Conservation (phyloP, 202 grass and related monocot species). For the Thinopyrum obtusiflorum region DNA sequence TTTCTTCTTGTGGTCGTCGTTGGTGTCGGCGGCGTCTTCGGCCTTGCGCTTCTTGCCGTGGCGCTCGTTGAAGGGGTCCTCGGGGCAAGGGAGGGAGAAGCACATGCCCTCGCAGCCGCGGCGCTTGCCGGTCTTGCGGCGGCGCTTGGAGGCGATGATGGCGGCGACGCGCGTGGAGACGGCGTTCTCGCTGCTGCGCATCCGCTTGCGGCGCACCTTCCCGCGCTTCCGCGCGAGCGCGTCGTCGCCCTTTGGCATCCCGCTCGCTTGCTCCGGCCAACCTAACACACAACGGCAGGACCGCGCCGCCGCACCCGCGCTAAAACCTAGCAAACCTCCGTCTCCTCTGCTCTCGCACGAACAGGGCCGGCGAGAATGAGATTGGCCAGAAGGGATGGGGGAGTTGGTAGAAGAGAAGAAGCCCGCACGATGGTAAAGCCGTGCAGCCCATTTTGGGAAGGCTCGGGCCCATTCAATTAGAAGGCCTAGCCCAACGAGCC, state of each 20-base stretch:
- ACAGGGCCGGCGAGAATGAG: slow-evolving; percentile 6
- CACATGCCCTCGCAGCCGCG: slow-evolving; percentile 92
- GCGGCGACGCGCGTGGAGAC: slow-evolving; percentile 70
- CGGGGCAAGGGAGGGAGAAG: slow-evolving; percentile 74
- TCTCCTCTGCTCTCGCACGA: not conserved
- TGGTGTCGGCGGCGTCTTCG: slow-evolving; percentile 21
- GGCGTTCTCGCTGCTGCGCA: slow-evolving; percentile 66
- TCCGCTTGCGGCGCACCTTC: slow-evolving; percentile 58
- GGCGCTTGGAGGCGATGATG: slow-evolving; percentile 72
- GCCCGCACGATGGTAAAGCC: not conserved
- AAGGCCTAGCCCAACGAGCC: not conserved
- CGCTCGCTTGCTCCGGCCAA: not conserved
- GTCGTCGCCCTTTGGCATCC: slow-evolving; percentile 90
- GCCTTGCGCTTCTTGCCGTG: slow-evolving; percentile 57
- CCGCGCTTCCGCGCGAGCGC: slow-evolving; percentile 69
- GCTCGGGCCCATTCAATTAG: not conserved
- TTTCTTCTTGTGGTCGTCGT: slow-evolving; percentile 43
- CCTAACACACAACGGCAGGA: not conserved
- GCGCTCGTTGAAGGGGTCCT: slow-evolving; percentile 85
- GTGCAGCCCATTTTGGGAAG: not conserved
- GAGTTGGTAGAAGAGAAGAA: not conserved
- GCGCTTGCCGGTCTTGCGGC: slow-evolving; percentile 79
- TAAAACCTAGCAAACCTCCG: slow-evolving; percentile 11
- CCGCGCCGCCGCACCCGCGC: not conserved
- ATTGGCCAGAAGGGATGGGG: not conserved